A percentile compares a stretch with the other conserved stretches of the same genome.
Conservation (phyloP, 164 flowering plant species). For the Stephania cephalantha region DNA sequence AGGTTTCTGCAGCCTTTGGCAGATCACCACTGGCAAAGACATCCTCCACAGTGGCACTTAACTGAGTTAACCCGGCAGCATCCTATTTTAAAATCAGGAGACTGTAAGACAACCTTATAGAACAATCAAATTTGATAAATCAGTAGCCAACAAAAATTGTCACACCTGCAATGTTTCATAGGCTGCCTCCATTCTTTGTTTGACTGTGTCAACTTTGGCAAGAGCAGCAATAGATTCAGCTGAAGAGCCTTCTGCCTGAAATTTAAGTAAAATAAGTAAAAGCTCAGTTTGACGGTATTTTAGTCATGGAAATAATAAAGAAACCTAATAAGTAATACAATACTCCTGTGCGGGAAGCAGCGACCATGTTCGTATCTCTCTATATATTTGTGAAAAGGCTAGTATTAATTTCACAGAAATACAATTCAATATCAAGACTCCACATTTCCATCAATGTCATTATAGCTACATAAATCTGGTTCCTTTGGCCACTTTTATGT, state of each 20-base stretch:
- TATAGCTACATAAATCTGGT: neutral
- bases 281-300: neutral
- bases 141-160: slow-evolving; percentile 6
- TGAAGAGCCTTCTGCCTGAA: slow-evolving; percentile 95
- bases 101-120: neutral
- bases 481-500: neutral
- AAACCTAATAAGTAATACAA: neutral
- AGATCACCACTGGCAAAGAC: slow-evolving; percentile 99
- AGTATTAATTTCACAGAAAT: neutral
- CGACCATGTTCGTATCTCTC: neutral
- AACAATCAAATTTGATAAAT: slow-evolving; percentile 6
- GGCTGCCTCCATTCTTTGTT: slow-evolving; percentile 97
- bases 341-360: neutral
- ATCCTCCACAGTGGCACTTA: slow-evolving; percentile 97
- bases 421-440: neutral
- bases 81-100: slow-evolving; percentile 42
- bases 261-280: neutral
- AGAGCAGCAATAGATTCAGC: slow-evolving; percentile 93
- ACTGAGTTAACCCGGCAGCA: slow-evolving; percentile 96
- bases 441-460: neutral
- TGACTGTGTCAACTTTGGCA: slow-evolving; percentile 88
- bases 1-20: slow-evolving; percentile 91
- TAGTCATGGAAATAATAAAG: neutral
- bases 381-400: neutral
- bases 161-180: slow-evolving; percentile 96